A percentile compares a stretch with the other conserved stretches of the same genome.
These are phyloP conservation scores for Entonaema liquescens DNA, from an alignment of 495 filamentous ascomycete genomes.

Conservation along the genomic window DNA sequence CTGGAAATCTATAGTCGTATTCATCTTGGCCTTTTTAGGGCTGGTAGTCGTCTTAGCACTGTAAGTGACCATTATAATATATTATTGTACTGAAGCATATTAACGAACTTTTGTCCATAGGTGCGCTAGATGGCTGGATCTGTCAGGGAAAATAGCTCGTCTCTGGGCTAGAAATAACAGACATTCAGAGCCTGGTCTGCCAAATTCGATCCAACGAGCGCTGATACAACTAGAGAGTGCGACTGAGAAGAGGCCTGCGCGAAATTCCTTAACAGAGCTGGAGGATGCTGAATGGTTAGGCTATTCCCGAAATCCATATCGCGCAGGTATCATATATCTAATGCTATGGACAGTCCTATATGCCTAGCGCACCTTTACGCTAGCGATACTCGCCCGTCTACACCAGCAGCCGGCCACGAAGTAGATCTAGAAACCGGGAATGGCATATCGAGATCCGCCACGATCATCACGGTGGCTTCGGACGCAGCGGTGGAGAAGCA, in stretches of 20 bases:
- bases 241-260: constrained; percentile 18
- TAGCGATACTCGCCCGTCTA: constrained; percentile 2
- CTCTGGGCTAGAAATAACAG: constrained; percentile 1
- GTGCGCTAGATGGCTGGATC: constrained; percentile 14
- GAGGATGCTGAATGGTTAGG: constrained; percentile 32
- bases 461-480: constrained; percentile 1
- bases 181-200: constrained; percentile 9
- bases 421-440: constrained; percentile 25
- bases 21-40: constrained; percentile 2
- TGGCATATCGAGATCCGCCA: neutral
- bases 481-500: neutral
- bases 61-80: constrained; percentile 12
- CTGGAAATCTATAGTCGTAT: constrained; percentile 18
- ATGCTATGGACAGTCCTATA: constrained; percentile 20
- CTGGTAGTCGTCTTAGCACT: constrained; percentile 3
- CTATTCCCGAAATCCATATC: neutral
- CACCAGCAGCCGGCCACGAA: constrained; percentile 3
- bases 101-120: constrained; percentile 13
- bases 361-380: constrained; percentile 31
- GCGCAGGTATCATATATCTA: neutral
- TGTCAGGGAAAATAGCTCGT: neutral
- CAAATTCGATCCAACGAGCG: constrained; percentile 29
- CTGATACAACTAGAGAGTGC: constrained; percentile 26
- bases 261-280: constrained; percentile 23
- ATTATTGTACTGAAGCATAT: neutral